phyloP scores from a whole-genome alignment of 2,329 filamentous ascomycete species.

The Epichloe amarillans region DNA sequence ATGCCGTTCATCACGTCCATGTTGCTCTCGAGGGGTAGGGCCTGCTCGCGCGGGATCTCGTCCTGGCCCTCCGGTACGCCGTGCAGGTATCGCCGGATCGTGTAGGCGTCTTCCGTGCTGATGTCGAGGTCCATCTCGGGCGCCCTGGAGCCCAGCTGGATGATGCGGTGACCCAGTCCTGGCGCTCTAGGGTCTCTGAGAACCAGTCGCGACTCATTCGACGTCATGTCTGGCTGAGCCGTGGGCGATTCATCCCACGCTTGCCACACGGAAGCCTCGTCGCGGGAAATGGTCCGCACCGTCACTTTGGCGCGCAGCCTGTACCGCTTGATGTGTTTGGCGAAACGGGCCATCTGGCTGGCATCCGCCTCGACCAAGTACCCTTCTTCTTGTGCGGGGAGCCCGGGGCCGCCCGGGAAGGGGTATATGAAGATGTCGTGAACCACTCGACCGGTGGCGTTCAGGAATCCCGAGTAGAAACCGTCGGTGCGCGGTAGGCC shows the following conservation, averaged over 20 bases:
- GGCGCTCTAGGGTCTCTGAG: conserved; percentile 41
- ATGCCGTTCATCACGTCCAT: conserved; percentile 76
- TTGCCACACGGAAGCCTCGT: conserved; percentile 58
- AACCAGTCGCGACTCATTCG: conserved; percentile 16
- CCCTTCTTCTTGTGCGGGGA: conserved; percentile 15
- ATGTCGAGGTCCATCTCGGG: conserved; percentile 30
- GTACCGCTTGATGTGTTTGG: conserved; percentile 68
- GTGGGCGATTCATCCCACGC: conserved; percentile 48
- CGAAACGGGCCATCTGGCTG: conserved; percentile 44
- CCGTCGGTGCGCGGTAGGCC: conserved; percentile 29
- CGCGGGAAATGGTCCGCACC: conserved; percentile 50
- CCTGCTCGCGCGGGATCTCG: conserved; percentile 58
- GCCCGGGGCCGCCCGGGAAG: conserved; percentile 18
- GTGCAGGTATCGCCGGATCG: conserved; percentile 59
- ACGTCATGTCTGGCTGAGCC: not conserved
- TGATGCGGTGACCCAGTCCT: conserved; percentile 39
- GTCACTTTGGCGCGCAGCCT: conserved; percentile 72
- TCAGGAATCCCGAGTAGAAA: conserved; percentile 76
- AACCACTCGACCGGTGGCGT: conserved; percentile 69
- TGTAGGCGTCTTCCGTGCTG: conserved; percentile 49
- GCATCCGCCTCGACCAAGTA: conserved; percentile 75
- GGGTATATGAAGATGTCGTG: conserved; percentile 88
- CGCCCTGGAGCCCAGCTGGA: conserved; percentile 18
- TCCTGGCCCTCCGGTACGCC: conserved; percentile 76
- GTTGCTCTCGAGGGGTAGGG: conserved; percentile 79